Base-by-base conservation (phyloP, 192 early-diverging fungal genomes). In the Gonapodya sp. region DNA sequence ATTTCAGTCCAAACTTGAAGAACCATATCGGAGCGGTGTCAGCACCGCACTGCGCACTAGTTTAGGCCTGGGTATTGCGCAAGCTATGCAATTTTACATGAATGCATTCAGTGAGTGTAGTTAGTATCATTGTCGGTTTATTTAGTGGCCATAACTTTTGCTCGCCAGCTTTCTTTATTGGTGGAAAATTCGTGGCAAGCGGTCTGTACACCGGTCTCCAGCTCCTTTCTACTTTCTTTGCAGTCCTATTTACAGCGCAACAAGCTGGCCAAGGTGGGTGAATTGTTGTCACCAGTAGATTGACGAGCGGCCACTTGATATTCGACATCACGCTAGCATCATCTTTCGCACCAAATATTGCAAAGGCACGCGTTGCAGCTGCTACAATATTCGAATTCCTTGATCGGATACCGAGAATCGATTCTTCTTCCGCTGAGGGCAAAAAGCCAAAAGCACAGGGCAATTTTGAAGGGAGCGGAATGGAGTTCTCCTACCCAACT, bases 301-400 rank as follows among this genome's bases (percentile, higher is more conserved):
- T n/a, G n/a, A n/a, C n/a, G n/a, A n/a, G n/a, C n/a, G n/a, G n/a
- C n/a, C n/a, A n/a, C n/a, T n/a, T n/a, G n/a, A n/a, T n/a, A n/a
- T n/a, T n/a, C n/a, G n/a, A n/a, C n/a, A n/a, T n/a, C n/a, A n/a
- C n/a, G n/a, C n/a, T n/a, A n/a, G 79, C 79, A 18, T 35, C 79
- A 0, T 46, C 79, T 36, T 80, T 80, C 18, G 37, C 36, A 0
- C n/a, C 36, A 31, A 79, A 35, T 14, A 32, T 80, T 30, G 35
- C 32, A 34, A 91, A 89, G 81, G 90, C 86, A 46, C 89, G 87
- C 72, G 85, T 88, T 34, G 83, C 90, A 18, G 87, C 90, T 30
- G 84, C 87, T 35, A 83, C 84, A 31, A 88, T 90, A n/a, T 89
- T 88, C 78, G 78, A 82, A 36, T 82, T 89, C 0, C 80, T 90